These are phyloP conservation scores for Penicillium concentricum DNA, from an alignment of 2,329 filamentous ascomycete genomes.

Conservation along the genomic window DNA sequence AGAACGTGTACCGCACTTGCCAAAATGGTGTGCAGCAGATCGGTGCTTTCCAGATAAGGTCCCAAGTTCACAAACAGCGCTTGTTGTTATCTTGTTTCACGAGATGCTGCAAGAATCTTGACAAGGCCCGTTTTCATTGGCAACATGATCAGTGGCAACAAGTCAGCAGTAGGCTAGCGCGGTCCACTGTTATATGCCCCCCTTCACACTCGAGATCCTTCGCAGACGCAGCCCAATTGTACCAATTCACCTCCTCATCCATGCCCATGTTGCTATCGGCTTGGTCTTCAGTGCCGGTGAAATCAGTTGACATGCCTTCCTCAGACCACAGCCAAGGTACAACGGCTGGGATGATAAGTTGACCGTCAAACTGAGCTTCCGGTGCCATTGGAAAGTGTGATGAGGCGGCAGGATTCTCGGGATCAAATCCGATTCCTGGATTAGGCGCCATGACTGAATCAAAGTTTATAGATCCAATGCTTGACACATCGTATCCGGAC, in stretches of 20 bases:
- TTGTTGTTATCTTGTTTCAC: slow-evolving; percentile 10
- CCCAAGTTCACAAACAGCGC: neutral
- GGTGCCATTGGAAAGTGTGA: neutral
- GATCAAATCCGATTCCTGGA: neutral
- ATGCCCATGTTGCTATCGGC: slow-evolving; percentile 26
- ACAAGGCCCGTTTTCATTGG: neutral
- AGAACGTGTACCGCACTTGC: neutral
- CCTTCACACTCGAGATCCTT: slow-evolving; percentile 24
- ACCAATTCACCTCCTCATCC: slow-evolving; percentile 38
- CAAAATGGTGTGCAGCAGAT: neutral
- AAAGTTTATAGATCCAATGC: neutral
- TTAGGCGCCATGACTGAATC: neutral
- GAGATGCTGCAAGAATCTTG: slow-evolving; percentile 12
- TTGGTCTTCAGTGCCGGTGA: neutral
- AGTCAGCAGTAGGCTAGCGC: neutral
- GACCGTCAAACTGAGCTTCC: neutral
- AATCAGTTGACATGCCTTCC: slow-evolving; percentile 7
- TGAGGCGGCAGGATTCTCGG: too few relatives aligned
- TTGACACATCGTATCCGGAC: neutral
- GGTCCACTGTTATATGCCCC: neutral
- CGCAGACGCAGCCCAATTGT: slow-evolving; percentile 40
- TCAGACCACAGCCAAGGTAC: slow-evolving; percentile 20
- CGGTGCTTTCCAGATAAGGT: neutral
- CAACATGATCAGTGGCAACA: neutral
- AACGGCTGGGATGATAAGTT: neutral